phyloP scores from a whole-genome alignment of 306 rosid species.

The Inga leiocalycina region DNA sequence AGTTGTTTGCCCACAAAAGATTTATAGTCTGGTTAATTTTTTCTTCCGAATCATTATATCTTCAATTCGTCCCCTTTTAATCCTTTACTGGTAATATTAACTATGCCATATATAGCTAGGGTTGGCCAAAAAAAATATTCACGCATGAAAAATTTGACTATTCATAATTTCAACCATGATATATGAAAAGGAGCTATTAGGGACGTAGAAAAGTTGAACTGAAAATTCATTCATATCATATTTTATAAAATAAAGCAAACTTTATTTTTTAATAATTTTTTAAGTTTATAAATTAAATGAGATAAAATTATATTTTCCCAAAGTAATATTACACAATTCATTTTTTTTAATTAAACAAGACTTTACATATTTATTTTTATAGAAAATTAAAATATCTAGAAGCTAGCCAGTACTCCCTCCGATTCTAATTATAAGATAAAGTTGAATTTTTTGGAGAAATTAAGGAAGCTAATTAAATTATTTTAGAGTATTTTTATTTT shows the following conservation, averaged over 20 bases:
- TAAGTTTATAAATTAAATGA: neutral
- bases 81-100: neutral
- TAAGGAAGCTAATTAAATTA: too few relatives aligned
- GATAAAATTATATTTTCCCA: neutral
- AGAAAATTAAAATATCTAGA: neutral
- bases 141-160: neutral
- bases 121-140: neutral
- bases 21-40: too few relatives aligned
- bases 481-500: too few relatives aligned
- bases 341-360: neutral
- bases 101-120: too few relatives aligned
- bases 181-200: neutral
- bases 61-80: neutral
- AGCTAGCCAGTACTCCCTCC: neutral
- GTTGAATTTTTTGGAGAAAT: too few relatives aligned
- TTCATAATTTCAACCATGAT: too few relatives aligned
- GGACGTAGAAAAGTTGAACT: neutral
- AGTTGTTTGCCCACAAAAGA: too few relatives aligned
- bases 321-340: neutral
- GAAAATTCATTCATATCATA: neutral
- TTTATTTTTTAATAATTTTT: too few relatives aligned
- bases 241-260: neutral
- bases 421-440: too few relatives aligned
- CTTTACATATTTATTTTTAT: neutral
- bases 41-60: neutral